These are phyloP conservation scores for Venturia carpophila DNA, from an alignment of 2,329 filamentous ascomycete species.

Conservation along the genomic window DNA sequence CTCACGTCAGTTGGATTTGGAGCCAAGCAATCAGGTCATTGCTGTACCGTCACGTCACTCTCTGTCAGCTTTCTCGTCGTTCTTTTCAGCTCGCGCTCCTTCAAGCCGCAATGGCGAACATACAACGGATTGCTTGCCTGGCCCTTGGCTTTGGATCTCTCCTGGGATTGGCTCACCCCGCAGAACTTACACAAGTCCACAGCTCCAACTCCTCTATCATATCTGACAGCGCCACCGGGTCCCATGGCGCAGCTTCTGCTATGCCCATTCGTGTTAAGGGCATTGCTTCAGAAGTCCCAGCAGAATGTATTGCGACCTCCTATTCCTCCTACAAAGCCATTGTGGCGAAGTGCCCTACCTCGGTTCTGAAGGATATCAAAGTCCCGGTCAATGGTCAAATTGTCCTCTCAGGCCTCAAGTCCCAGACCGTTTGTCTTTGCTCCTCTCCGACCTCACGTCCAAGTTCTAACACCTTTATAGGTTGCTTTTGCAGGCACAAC, in stretches of 20 bases:
- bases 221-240: background rate
- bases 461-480: background rate
- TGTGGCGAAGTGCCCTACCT: background rate
- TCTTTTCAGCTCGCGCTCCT: background rate
- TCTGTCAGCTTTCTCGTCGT: background rate
- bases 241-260: background rate
- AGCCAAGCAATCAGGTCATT: slow-evolving; percentile 1
- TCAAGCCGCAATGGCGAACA: background rate
- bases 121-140: background rate
- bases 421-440: background rate
- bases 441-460: background rate
- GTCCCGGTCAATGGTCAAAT: background rate
- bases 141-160: background rate
- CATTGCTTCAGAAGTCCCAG: background rate
- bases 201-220: background rate
- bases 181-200: background rate
- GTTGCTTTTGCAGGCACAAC: background rate
- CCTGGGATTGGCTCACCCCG: background rate
- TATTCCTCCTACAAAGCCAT: background rate
- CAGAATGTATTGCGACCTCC: background rate
- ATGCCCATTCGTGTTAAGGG: background rate
- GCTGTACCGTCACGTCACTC: background rate
- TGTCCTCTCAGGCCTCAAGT: background rate
- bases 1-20: background rate
- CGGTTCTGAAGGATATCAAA: background rate